Conservation (phyloP, 495 filamentous ascomycete genomes). For the Neurospora tetrasperma region DNA sequence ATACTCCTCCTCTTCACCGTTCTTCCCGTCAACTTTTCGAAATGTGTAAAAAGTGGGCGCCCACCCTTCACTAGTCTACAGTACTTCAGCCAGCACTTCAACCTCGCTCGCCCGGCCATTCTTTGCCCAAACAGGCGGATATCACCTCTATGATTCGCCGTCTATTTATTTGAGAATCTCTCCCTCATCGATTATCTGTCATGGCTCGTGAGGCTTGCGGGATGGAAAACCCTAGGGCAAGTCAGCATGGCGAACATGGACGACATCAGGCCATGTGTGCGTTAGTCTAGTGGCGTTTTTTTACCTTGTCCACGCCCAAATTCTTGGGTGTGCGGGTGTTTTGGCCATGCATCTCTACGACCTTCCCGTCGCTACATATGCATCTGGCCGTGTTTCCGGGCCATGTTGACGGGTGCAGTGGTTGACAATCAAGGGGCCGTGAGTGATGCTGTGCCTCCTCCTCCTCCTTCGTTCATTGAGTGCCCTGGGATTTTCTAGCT, state of each 20-base stretch:
- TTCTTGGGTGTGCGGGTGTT: background rate
- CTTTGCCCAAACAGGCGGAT: background rate
- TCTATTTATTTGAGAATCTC: background rate
- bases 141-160: background rate
- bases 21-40: background rate
- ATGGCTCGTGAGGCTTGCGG: background rate
- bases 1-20: background rate
- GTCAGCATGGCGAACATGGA: background rate
- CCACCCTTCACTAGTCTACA: background rate
- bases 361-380: background rate
- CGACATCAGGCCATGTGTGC: background rate
- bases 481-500: background rate
- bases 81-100: background rate
- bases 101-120: background rate
- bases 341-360: background rate
- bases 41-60: background rate
- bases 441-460: background rate
- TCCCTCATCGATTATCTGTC: background rate
- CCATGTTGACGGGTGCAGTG: background rate
- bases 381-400: background rate
- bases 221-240: background rate
- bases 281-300: background rate
- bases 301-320: background rate
- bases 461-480: background rate
- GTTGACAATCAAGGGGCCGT: background rate